Evolutionary conservation across 352 stramenopile genomes (phyloP).

Genomic region (Lagenidium sp.): DNA sequence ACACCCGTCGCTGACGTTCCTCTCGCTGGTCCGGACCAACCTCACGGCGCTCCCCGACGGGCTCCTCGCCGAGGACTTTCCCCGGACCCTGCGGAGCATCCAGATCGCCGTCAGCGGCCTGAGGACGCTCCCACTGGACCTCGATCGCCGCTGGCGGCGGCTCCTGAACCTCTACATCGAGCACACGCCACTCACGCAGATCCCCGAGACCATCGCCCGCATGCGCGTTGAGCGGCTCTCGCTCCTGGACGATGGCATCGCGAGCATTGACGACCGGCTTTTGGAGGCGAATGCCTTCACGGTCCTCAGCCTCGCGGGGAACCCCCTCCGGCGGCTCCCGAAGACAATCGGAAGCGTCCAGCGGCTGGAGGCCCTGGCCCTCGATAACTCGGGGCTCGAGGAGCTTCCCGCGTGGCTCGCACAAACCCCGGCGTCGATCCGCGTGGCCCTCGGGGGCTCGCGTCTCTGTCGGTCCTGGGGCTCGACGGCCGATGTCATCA

Average conservation of each 20-base stretch:
- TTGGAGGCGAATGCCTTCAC: slow-evolving; percentile 2
- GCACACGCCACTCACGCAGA: neutral
- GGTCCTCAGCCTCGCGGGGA: neutral
- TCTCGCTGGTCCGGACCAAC: neutral
- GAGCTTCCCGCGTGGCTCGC: slow-evolving; percentile 5
- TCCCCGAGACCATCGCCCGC: neutral
- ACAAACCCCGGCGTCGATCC: too few species aligned
- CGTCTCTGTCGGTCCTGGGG: too few species aligned
- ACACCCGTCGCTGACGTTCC: neutral
- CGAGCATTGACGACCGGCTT: neutral
- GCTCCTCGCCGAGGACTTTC: neutral
- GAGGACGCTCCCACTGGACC: neutral
- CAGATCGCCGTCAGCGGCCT: neutral
- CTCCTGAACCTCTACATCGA: slow-evolving; percentile 7
- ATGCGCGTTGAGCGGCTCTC: slow-evolving; percentile 3
- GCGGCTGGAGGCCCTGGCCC: neutral
- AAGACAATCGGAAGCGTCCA: neutral
- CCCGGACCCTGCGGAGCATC: neutral
- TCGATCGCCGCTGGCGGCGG: neutral
- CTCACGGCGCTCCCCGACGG: neutral
- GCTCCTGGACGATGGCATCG: slow-evolving; percentile 4
- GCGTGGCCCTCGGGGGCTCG: too few species aligned
- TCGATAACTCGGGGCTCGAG: neutral
- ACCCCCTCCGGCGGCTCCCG: slow-evolving; percentile 1
- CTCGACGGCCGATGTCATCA: too few species aligned